A percentile compares a stretch with the other conserved stretches of the same genome.
phyloP scores from a whole-genome alignment of 768 basidiomycete species.

The Russula sp. region DNA sequence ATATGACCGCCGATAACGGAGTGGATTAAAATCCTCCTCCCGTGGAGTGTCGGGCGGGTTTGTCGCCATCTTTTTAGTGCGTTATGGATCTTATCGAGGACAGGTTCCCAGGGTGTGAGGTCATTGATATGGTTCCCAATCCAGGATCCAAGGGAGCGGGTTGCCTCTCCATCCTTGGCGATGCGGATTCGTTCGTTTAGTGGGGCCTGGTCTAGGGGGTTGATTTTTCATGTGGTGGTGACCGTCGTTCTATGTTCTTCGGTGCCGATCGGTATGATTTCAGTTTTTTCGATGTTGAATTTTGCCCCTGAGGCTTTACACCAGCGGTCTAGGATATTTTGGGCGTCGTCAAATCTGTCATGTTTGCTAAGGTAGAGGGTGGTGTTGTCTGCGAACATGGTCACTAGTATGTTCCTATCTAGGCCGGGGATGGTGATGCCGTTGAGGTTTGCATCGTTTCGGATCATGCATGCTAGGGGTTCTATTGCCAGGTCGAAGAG shows the following conservation, averaged over 20 bases:
- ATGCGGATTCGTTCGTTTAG: not conserved
- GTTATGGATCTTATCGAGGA: constrained; percentile 4
- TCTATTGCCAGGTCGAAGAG: constrained; percentile 13
- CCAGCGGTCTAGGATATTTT: too few species aligned
- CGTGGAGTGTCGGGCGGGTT: constrained; percentile 17
- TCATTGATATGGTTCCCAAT: not conserved
- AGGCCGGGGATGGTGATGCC: not conserved
- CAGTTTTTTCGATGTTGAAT: constrained; percentile 38
- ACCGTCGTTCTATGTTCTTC: constrained; percentile 8
- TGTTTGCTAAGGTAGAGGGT: not conserved
- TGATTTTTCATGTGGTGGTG: not conserved
- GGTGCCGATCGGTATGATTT: constrained; percentile 34
- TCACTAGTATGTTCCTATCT: not conserved
- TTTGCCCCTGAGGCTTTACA: constrained; percentile 31
- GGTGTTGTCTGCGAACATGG: constrained; percentile 6
- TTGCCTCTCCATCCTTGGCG: not conserved
- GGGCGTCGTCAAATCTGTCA: too few species aligned
- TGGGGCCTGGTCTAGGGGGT: not conserved
- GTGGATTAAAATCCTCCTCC: not conserved
- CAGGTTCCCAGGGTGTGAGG: constrained; percentile 5
- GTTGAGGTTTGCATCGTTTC: not conserved
- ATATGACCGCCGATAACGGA: not conserved
- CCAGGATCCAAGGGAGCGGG: not conserved
- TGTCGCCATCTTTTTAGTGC: constrained; percentile 4
- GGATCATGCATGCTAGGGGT: not conserved